Base-by-base conservation (phyloP, 2,329 filamentous ascomycete species). In the Periglandula ipomoeae region DNA sequence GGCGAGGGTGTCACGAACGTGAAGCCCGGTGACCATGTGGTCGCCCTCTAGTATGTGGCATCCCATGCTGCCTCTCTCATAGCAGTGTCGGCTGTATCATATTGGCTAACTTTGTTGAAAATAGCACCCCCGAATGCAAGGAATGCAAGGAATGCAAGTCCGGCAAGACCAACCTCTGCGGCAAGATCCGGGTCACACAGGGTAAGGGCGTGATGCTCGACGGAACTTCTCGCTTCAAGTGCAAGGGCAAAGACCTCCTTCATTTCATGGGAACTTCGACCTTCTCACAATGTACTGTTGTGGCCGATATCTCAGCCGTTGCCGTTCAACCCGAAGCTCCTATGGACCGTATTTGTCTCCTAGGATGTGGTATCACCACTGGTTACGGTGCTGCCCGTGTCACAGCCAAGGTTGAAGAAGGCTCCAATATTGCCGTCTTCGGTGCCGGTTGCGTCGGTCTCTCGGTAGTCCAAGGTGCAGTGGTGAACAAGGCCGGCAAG, bases 81-180 rank as follows among this genome's bases (percentile, higher is more conserved):
- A 3, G 17, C 4, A 9, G 4, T 23, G 17, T 24, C n/a, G 7
- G 35, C 35, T 38, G n/a, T n/a, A n/a, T n/a, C n/a, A n/a, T 17
- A 20, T 17, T 38, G 35, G 19, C 11, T 20, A 20, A 19, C n/a
- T 17, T 19, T 19, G 11, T n/a, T 38, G 38, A 11, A 19, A 30
- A 2, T 10, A 95, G 89, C 77, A 97, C 90, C 42, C 93, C 93
- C 56, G 91, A 97, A 75, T 97, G 93, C 76, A 78, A 81, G 59
- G 91, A 97, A 70, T 98, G 93, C 83, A 97, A 97, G 76, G 97
- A 97, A 80, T 98, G 93, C 85, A 93, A 89, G 71, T 97, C 91
- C 38, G 93, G 91, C 73, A 98, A 98, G 84, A 97, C 91, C 62
- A 95, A 97, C 73, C 85, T 97, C 51, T 97, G 91, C 74, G 93